Conservation (phyloP, 352 stramenopile species). For the Pythium brachiatum region DNA sequence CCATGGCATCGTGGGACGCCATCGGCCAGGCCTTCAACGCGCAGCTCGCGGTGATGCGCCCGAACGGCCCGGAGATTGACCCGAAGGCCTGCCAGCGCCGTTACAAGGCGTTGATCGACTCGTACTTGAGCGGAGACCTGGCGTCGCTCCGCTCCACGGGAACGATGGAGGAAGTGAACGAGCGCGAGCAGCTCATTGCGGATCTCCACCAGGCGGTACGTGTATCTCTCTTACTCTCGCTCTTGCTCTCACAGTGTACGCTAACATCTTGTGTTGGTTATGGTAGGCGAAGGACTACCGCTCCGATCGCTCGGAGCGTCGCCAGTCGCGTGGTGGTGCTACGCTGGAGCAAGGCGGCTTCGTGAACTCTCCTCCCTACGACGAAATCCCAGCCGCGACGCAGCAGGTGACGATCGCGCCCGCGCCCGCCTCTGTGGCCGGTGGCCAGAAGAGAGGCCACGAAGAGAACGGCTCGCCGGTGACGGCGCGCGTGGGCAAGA, state of each 20-base stretch:
- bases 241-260: no score
- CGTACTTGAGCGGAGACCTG: constrained; percentile 25
- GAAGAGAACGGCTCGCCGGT: constrained; percentile 15
- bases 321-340: constrained; percentile 12
- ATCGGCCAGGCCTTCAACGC: constrained; percentile 25
- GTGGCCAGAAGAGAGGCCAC: constrained; percentile 10
- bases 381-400: not conserved
- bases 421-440: not conserved
- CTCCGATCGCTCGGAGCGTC: constrained; percentile 16
- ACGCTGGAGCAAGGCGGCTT: constrained; percentile 4
- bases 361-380: constrained; percentile 2
- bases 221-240: not conserved
- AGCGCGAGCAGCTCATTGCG: constrained; percentile 26
- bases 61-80: constrained; percentile 19
- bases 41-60: constrained; percentile 18
- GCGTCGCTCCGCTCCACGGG: constrained; percentile 21
- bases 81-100: constrained; percentile 23
- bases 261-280: not conserved
- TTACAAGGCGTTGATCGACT: constrained; percentile 24
- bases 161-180: constrained; percentile 18
- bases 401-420: not conserved
- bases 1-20: constrained; percentile 20
- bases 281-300: constrained; percentile 21
- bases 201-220: constrained; percentile 22
- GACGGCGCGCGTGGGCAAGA: constrained; percentile 6